These are phyloP conservation scores for Penicillium angulare DNA, from an alignment of 495 filamentous ascomycete species.

Conservation along the genomic window DNA sequence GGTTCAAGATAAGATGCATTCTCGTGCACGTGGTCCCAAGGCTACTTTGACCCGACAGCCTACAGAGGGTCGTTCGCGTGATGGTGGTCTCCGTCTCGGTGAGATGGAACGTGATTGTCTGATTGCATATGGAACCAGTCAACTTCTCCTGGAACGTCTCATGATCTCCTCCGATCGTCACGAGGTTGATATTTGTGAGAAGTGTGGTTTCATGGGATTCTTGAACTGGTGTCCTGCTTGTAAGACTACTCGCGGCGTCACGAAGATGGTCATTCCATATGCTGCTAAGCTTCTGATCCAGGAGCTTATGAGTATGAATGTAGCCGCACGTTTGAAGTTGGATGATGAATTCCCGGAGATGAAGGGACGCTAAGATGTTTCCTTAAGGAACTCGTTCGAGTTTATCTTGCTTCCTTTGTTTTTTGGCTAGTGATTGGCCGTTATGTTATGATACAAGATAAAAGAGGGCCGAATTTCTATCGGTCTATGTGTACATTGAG, in stretches of 20 bases:
- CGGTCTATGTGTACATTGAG: constrained; percentile 15
- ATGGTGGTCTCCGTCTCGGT: constrained; percentile 89
- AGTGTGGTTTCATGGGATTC: constrained; percentile 92
- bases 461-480: constrained; percentile 6
- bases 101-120: constrained; percentile 99
- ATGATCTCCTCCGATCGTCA: constrained; percentile 93
- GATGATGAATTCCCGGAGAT: constrained; percentile 84
- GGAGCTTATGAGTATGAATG: constrained; percentile 97
- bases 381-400: not conserved
- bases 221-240: constrained; percentile 91
- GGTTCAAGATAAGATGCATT: constrained; percentile 99
- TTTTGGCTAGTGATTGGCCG: not conserved
- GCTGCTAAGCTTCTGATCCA: constrained; percentile 96
- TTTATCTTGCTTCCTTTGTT: not conserved
- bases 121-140: constrained; percentile 91
- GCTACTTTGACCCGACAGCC: constrained; percentile 94
- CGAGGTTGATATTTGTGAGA: constrained; percentile 87
- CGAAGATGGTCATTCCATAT: constrained; percentile 96
- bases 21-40: constrained; percentile 81
- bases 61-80: constrained; percentile 89
- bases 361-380: constrained; percentile 31
- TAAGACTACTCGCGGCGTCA: constrained; percentile 73
- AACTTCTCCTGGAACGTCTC: constrained; percentile 87
- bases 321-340: constrained; percentile 78
- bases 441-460: constrained; percentile 11